phyloP scores from a whole-genome alignment of 768 basidiomycete species.

The Boletus tomentosulus region DNA sequence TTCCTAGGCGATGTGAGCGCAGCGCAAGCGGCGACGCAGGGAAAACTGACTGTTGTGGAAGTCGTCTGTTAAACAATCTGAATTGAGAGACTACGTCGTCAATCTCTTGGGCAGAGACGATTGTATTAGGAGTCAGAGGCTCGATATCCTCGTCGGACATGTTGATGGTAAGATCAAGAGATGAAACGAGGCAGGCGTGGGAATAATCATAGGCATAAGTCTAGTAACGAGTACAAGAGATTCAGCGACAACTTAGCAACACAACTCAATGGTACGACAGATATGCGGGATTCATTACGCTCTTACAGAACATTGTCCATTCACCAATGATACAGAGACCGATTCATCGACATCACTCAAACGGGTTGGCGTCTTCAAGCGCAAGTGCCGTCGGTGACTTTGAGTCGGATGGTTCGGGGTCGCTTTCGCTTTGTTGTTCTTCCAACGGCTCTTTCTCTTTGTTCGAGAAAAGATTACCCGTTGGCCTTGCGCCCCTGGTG shows the following conservation, averaged over 20 bases:
- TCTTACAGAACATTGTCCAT: constrained; percentile 24
- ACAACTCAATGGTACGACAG: constrained; percentile 22
- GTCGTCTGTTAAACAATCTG: constrained; percentile 22
- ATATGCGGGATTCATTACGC: constrained; percentile 17
- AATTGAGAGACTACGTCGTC: constrained; percentile 31
- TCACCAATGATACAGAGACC: constrained; percentile 1
- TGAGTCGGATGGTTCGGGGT: constrained; percentile 36
- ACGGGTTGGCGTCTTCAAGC: constrained; percentile 70
- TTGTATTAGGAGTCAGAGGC: background rate
- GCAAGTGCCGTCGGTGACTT: constrained; percentile 28
- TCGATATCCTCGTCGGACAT: constrained; percentile 23
- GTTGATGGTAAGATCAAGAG: background rate
- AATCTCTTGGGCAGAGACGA: constrained; percentile 26
- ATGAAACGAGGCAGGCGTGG: constrained; percentile 18
- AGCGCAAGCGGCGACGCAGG: background rate
- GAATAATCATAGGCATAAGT: constrained; percentile 25
- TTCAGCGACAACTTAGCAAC: constrained; percentile 25
- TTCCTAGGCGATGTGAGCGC: constrained; percentile 25
- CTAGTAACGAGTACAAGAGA: constrained; percentile 24
- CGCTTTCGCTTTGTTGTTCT: constrained; percentile 34
- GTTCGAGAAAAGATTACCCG: constrained; percentile 50
- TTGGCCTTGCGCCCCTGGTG: constrained; percentile 56
- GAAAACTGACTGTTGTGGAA: constrained; percentile 25
- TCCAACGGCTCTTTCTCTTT: constrained; percentile 33
- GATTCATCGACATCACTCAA: constrained; percentile 32